Base-by-base conservation (phyloP, 148 eudicot species). In the Talinum fruticosum region DNA sequence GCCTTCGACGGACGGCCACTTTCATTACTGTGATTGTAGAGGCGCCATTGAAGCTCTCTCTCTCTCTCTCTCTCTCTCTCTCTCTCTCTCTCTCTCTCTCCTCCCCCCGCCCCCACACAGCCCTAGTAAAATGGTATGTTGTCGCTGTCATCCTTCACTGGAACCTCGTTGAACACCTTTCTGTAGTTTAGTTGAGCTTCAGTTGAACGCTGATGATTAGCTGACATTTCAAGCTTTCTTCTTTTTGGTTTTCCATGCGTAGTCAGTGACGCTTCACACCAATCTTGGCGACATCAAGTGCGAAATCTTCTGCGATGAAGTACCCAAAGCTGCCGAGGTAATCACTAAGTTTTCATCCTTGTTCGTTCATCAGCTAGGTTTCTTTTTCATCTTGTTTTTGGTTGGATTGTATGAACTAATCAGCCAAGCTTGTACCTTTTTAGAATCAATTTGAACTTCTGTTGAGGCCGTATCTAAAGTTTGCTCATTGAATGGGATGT, bases 221-320 rank as follows among this genome's bases (percentile, higher is more conserved):
- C 66, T 62, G 66, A 28, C 66, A 62, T 26, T 62, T 62, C n/a
- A 57, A 57, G 8, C 64, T 62, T 19, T 44, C 24, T 36, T 21
- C 18, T 15, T 34, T 49, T 53, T 6, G 5, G 3, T 65, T 65
- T 66, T 66, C n/a, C 10, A 57, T 36, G 44, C 8, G 45, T 90
- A 93, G 98, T 82, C 98, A 7, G 96, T 93, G 83, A 93, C 98
- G 24, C 90, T 93, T 49, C 98, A 93, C 80, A 93, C 98, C 41
- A 93, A 93, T 82, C 87, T 93, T 32, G 98, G 98, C 69, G 98
- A 93, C 82, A 93, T 93, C 79, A 93, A 93, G 84, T 93, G 98
- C 87, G 96, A 93, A 83, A 85, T 93, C 76, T 81, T 86, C 67
- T 93, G 98, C 59, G 98, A 93, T 66, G 96, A 93, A 81, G 96